phyloP scores from a whole-genome alignment of 192 early-diverging fungal species.

The Coemansia sp. region DNA sequence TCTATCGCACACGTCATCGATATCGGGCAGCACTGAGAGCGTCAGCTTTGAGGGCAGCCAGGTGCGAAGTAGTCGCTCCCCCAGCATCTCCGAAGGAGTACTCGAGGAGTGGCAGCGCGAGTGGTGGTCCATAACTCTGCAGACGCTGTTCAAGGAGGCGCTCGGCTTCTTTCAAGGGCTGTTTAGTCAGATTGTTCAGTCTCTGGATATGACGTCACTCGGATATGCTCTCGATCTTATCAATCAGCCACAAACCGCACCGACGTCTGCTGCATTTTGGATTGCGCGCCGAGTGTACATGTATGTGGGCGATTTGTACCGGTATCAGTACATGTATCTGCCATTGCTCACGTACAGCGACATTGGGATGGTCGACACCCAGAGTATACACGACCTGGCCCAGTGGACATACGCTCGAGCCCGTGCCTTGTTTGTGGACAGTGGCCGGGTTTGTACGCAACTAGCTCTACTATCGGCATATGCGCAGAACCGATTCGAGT shows the following conservation, averaged over 20 bases:
- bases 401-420: slow-evolving; percentile 36
- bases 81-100: slow-evolving; percentile 8
- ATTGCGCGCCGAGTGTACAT: slow-evolving; percentile 34
- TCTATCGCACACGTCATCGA: slow-evolving; percentile 33
- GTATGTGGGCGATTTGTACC: slow-evolving; percentile 43
- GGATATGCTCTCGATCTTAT: slow-evolving; percentile 9
- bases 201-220: slow-evolving; percentile 15
- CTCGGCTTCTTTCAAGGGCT: slow-evolving; percentile 42
- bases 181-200: slow-evolving; percentile 8
- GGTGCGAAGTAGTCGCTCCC: slow-evolving; percentile 11
- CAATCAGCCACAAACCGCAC: not conserved
- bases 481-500: slow-evolving; percentile 23
- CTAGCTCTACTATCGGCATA: slow-evolving; percentile 33
- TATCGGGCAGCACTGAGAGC: slow-evolving; percentile 19
- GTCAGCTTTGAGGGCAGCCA: slow-evolving; percentile 22
- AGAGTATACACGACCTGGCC: slow-evolving; percentile 16
- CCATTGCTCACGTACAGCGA: slow-evolving; percentile 26
- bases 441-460: slow-evolving; percentile 30
- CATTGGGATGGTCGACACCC: slow-evolving; percentile 17
- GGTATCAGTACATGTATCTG: slow-evolving; percentile 47
- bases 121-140: slow-evolving; percentile 42
- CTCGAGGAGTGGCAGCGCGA: slow-evolving; percentile 38
- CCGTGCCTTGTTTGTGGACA: slow-evolving; percentile 32
- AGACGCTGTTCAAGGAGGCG: slow-evolving; percentile 41
- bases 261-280: slow-evolving; percentile 7